Conservation (phyloP, 495 filamentous ascomycete species). For the Haplographium delicatum region DNA sequence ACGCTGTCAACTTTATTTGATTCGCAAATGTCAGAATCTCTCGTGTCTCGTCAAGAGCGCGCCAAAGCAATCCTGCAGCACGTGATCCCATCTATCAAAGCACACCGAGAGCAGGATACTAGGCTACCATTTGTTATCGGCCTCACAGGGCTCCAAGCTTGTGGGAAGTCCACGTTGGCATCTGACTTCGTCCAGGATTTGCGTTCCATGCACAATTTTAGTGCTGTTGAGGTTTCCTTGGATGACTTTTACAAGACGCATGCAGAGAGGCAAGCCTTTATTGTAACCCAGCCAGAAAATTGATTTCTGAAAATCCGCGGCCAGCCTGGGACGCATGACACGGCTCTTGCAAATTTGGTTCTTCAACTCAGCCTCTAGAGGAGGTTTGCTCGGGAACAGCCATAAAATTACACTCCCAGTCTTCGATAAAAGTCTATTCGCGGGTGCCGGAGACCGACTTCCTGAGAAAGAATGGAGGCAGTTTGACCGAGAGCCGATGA, state of each 20-base stretch:
- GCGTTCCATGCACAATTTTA: neutral
- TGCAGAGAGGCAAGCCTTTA: neutral
- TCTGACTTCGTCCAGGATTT: neutral
- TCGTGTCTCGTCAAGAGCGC: no score
- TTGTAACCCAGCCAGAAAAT: neutral
- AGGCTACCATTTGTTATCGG: neutral
- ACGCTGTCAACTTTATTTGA: no score
- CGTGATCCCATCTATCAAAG: neutral
- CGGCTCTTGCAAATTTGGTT: neutral
- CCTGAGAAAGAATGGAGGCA: neutral
- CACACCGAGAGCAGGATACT: neutral
- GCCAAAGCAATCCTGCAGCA: neutral
- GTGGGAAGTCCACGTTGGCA: neutral
- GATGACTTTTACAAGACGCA: neutral
- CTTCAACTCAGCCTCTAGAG: neutral
- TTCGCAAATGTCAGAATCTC: no score
- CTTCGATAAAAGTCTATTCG: neutral
- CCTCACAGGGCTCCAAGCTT: neutral
- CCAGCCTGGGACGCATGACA: neutral
- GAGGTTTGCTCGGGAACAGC: neutral
- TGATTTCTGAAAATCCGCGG: neutral
- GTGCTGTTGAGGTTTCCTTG: neutral
- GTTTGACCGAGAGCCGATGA: neutral
- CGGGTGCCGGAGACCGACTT: neutral
- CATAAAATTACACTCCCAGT: neutral